Percentiles rank a stretch among this genome's conserved stretches.
Conservation (phyloP, 768 basidiomycete genomes). For the Albatrellus ellisii region DNA sequence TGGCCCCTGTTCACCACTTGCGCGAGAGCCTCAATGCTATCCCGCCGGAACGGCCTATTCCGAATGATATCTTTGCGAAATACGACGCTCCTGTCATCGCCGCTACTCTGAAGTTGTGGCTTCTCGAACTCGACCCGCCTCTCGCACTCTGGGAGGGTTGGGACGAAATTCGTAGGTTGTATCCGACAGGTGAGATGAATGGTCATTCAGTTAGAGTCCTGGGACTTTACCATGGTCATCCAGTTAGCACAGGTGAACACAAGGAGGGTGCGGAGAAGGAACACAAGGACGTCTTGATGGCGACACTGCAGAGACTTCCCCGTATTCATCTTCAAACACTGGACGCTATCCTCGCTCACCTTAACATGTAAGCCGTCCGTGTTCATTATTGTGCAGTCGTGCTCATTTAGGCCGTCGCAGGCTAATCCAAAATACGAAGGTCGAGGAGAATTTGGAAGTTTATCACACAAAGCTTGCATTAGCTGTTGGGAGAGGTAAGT, state of each 20-base stretch:
- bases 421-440: slow-evolving; percentile 53
- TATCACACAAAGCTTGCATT: slow-evolving; percentile 82
- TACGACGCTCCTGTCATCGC: slow-evolving; percentile 86
- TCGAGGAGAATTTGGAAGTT: slow-evolving; percentile 63
- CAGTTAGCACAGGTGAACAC: slow-evolving; percentile 42
- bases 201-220: background rate
- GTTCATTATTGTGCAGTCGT: background rate
- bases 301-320: slow-evolving; percentile 57
- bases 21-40: slow-evolving; percentile 73
- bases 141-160: slow-evolving; percentile 78
- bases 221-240: slow-evolving; percentile 3
- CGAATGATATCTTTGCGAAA: slow-evolving; percentile 44
- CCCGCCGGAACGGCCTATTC: slow-evolving; percentile 36
- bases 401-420: slow-evolving; percentile 23
- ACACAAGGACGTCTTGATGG: slow-evolving; percentile 46
- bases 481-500: slow-evolving; percentile 76
- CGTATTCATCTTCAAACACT: slow-evolving; percentile 72
- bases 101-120: slow-evolving; percentile 75
- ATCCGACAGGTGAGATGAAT: slow-evolving; percentile 42
- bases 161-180: slow-evolving; percentile 84
- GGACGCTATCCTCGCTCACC: slow-evolving; percentile 64
- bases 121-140: slow-evolving; percentile 85
- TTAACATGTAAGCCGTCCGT: slow-evolving; percentile 35
- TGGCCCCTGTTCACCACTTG: slow-evolving; percentile 72
- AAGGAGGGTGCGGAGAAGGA: slow-evolving; percentile 42